Percentiles rank a stretch among this genome's conserved stretches.
Evolutionary conservation across 345 rosid species (phyloP).

Genomic region (Euphorbia pulcherrima): DNA sequence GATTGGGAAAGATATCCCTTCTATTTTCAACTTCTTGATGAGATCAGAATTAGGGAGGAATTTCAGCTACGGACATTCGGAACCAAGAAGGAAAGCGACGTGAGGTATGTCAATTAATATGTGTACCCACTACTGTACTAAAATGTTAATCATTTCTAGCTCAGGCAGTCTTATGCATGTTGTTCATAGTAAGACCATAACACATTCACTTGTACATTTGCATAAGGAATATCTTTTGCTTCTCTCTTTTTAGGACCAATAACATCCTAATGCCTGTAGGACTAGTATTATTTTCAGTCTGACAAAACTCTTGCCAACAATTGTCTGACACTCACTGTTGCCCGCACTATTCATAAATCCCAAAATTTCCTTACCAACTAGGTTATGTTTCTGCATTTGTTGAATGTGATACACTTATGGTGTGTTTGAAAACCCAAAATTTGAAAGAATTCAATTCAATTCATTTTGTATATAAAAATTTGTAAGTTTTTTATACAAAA

Average conservation of each 20-base stretch:
- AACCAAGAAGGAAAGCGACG: conserved; percentile 79
- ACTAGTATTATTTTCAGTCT: background rate
- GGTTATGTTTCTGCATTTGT: background rate
- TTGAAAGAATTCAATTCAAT: no score
- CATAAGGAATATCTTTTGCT: background rate
- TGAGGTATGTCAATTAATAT: conserved; percentile 47
- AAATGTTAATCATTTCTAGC: background rate
- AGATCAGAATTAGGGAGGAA: conserved; percentile 79
- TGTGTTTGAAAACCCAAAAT: no score
- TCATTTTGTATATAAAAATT: no score
- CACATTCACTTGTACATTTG: no score
- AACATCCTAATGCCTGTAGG: background rate
- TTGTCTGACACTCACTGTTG: background rate
- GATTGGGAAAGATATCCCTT: conserved; percentile 84
- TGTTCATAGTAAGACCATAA: background rate
- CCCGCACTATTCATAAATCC: background rate
- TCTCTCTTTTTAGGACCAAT: background rate
- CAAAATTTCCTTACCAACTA: background rate
- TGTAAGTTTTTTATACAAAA: no score
- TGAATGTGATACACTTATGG: background rate
- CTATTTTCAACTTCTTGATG: conserved; percentile 81
- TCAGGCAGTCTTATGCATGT: background rate
- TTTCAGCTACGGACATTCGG: conserved; percentile 86
- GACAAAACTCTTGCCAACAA: background rate
- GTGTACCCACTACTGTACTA: background rate